phyloP scores from a whole-genome alignment of 192 early-diverging fungal species.

The Haplosporangium gracile region DNA sequence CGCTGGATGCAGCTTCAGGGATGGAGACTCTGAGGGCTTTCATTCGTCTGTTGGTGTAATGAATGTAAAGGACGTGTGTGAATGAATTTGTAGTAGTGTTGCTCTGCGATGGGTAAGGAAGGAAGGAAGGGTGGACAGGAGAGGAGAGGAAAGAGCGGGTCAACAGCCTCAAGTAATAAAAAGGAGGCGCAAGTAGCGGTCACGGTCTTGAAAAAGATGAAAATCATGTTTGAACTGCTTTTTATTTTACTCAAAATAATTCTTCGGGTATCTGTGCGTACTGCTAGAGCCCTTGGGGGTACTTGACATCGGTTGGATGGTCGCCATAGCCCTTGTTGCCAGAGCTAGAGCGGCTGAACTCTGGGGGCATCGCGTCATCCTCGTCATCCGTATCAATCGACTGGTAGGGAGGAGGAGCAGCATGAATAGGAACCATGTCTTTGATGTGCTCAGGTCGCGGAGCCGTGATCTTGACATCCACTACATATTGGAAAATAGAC shows the following conservation, averaged over 20 bases:
- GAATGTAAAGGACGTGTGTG: not conserved
- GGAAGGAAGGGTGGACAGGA: not conserved
- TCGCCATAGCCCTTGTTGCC: not conserved
- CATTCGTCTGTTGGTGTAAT: slow-evolving; percentile 9
- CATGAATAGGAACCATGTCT: not conserved
- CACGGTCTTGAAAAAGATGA: not conserved
- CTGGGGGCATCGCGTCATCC: not conserved
- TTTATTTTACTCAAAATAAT: too few species aligned
- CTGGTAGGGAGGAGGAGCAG: slow-evolving; percentile 35
- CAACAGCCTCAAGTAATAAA: not conserved
- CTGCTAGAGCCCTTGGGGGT: not conserved
- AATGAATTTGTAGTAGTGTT: not conserved
- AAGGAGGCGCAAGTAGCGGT: not conserved
- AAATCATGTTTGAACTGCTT: too few species aligned
- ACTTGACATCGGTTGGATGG: not conserved
- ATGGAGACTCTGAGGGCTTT: slow-evolving; percentile 49
- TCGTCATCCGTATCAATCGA: slow-evolving; percentile 34
- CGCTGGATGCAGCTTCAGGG: slow-evolving; percentile 66
- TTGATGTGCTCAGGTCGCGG: slow-evolving; percentile 47
- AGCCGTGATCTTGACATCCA: slow-evolving; percentile 40
- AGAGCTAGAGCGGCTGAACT: slow-evolving; percentile 5
- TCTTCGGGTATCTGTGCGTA: not conserved
- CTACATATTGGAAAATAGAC: not conserved
- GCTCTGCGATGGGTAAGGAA: not conserved
- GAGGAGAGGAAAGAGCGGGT: not conserved